Evolutionary conservation across 2,329 filamentous ascomycete genomes (phyloP).

Genomic region (Daldinia sp.): DNA sequence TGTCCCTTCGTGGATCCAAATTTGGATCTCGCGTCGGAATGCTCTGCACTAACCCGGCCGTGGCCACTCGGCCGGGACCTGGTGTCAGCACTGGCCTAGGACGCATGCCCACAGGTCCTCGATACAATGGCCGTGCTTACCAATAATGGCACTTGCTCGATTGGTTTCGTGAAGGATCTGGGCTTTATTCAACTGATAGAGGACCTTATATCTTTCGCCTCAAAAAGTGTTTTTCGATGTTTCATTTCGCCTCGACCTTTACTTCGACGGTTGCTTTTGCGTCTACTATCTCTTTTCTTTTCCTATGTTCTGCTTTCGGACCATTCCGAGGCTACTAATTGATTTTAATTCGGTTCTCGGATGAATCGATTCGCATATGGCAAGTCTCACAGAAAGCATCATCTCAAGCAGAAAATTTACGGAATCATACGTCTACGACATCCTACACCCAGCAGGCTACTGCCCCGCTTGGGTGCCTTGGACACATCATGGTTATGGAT

Average conservation of each 20-base stretch:
- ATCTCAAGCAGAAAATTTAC: slow-evolving; percentile 66
- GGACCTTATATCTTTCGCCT: slow-evolving; percentile 7
- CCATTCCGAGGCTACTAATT: slow-evolving; percentile 41
- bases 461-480: slow-evolving; percentile 65
- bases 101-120: slow-evolving; percentile 69
- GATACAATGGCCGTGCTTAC: slow-evolving; percentile 68
- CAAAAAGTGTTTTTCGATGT: slow-evolving; percentile 13
- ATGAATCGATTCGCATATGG: slow-evolving; percentile 59
- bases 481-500: slow-evolving; percentile 72
- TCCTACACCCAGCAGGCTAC: slow-evolving; percentile 66
- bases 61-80: slow-evolving; percentile 88
- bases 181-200: slow-evolving; percentile 17
- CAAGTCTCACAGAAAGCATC: slow-evolving; percentile 61
- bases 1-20: slow-evolving; percentile 96
- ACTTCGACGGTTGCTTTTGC: slow-evolving; percentile 18
- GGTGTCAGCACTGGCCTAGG: slow-evolving; percentile 76
- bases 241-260: slow-evolving; percentile 17
- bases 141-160: slow-evolving; percentile 58
- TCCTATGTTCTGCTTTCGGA: slow-evolving; percentile 47
- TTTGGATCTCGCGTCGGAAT: slow-evolving; percentile 98
- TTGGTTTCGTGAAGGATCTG: slow-evolving; percentile 25
- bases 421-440: slow-evolving; percentile 67
- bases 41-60: slow-evolving; percentile 96
- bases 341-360: slow-evolving; percentile 52
- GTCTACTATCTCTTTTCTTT: slow-evolving; percentile 40